Conservation (phyloP, 164 flowering plant genomes). For the Macadamia integrifolia region DNA sequence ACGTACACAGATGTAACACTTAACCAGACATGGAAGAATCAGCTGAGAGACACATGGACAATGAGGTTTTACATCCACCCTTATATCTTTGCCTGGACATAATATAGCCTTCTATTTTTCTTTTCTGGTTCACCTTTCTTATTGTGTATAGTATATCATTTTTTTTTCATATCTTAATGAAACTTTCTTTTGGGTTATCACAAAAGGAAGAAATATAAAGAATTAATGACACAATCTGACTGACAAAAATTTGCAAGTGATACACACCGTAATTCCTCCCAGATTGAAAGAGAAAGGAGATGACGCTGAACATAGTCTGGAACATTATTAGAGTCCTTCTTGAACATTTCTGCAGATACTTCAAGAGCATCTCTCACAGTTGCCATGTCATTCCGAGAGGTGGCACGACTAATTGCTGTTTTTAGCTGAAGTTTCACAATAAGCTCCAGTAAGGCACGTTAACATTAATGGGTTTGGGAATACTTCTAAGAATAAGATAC, state of each 20-base stretch:
- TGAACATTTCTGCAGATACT: slow-evolving; percentile 92
- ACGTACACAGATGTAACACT: no score
- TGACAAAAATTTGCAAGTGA: neutral
- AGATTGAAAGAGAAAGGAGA: slow-evolving; percentile 78
- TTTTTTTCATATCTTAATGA: no score
- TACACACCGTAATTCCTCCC: slow-evolving; percentile 88
- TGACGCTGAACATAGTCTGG: slow-evolving; percentile 89
- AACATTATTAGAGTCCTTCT: slow-evolving; percentile 81
- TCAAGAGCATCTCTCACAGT: slow-evolving; percentile 97
- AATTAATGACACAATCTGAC: neutral
- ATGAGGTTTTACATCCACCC: no score
- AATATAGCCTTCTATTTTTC: no score
- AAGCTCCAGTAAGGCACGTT: neutral
- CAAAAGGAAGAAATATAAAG: neutral
- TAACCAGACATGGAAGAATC: no score
- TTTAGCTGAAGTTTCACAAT: slow-evolving; percentile 54
- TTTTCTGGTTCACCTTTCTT: no score
- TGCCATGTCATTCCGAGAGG: slow-evolving; percentile 76
- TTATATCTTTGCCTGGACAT: no score
- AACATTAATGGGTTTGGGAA: neutral
- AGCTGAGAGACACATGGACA: no score
- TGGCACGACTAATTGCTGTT: slow-evolving; percentile 92
- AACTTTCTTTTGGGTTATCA: neutral
- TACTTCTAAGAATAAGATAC: neutral
- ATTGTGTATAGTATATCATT: no score